A percentile compares a stretch with the other conserved stretches of the same genome.
These are phyloP conservation scores for Alternaria consortialis DNA, from an alignment of 2,329 filamentous ascomycete genomes.

Conservation along the genomic window DNA sequence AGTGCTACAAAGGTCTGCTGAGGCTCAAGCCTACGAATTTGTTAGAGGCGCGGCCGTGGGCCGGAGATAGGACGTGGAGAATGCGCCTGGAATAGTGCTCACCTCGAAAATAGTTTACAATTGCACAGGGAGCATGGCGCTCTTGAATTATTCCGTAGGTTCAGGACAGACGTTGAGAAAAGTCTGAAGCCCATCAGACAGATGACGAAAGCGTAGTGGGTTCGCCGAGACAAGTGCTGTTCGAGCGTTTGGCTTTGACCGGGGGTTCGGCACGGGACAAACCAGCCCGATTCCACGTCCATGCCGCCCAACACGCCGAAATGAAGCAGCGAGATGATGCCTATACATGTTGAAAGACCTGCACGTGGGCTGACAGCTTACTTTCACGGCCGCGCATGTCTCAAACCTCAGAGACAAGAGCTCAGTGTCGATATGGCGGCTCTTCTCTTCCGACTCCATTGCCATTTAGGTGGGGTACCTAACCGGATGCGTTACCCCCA, in stretches of 20 bases:
- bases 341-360: not conserved
- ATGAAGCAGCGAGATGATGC: conserved; percentile 1
- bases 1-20: conserved; percentile 22
- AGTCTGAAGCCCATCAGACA: conserved; percentile 26
- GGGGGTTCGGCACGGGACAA: too few relatives aligned
- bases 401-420: not conserved
- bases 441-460: conserved; percentile 5
- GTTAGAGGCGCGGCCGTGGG: conserved; percentile 25
- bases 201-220: conserved; percentile 19
- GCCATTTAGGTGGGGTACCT: conserved; percentile 7
- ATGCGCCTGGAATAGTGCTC: not conserved
- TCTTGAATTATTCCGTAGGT: conserved; percentile 22
- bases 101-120: conserved; percentile 25
- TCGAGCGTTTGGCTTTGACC: too few relatives aligned
- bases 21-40: conserved; percentile 28
- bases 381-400: conserved; percentile 1
- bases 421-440: not conserved
- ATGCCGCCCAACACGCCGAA: not conserved
- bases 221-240: conserved; percentile 7
- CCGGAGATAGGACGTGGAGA: conserved; percentile 19
- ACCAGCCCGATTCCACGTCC: not conserved
- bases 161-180: conserved; percentile 19
- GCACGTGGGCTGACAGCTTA: conserved; percentile 3
- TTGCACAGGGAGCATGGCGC: conserved; percentile 27
- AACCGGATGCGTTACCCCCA: conserved; percentile 16